These are phyloP conservation scores for Cutaneotrichosporon arboriforme DNA, from an alignment of 1,284 basidiomycete species.

Conservation along the genomic window DNA sequence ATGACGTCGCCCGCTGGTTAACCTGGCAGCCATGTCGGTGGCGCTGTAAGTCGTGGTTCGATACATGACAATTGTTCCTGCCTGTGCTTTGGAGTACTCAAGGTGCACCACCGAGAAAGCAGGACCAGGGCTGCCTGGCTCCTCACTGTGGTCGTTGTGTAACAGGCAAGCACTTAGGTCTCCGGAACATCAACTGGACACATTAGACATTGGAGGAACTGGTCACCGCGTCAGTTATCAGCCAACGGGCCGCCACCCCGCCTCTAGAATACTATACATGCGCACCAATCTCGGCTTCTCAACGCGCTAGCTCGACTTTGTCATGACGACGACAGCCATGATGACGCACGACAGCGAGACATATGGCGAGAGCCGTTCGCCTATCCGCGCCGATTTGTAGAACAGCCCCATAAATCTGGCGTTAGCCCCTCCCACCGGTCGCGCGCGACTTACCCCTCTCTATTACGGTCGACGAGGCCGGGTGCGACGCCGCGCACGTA, in stretches of 20 bases:
- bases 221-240: too few relatives aligned
- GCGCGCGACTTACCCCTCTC: conserved; percentile 67
- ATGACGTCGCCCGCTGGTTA: too few relatives aligned
- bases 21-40: too few relatives aligned
- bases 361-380: conserved; percentile 76
- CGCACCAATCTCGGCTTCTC: too few relatives aligned
- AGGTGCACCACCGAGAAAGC: neutral
- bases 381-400: conserved; percentile 89
- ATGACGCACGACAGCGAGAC: conserved; percentile 70
- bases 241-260: too few relatives aligned
- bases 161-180: too few relatives aligned
- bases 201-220: too few relatives aligned
- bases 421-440: neutral
- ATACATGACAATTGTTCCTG: neutral
- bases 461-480: conserved; percentile 84
- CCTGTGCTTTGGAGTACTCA: neutral
- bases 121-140: too few relatives aligned
- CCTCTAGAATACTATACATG: neutral
- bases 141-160: too few relatives aligned
- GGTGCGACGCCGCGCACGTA: conserved; percentile 88
- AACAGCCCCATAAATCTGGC: conserved; percentile 79
- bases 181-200: too few relatives aligned
- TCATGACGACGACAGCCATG: conserved; percentile 64
- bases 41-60: too few relatives aligned
- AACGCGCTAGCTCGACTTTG: neutral